Evolutionary conservation across 2,329 filamentous ascomycete species (phyloP).

Genomic region (Penicillium palitans): DNA sequence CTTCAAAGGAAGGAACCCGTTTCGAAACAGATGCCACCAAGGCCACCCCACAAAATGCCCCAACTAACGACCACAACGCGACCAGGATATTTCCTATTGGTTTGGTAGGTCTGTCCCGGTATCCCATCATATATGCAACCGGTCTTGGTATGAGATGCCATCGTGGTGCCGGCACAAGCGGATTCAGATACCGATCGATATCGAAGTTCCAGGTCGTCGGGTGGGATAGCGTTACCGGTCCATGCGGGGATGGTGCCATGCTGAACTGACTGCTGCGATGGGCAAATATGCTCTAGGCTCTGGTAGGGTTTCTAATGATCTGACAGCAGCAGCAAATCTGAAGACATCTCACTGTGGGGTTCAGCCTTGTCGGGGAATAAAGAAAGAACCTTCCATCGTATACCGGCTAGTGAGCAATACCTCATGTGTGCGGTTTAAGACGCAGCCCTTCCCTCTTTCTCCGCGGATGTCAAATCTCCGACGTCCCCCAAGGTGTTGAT

Average conservation of each 20-base stretch:
- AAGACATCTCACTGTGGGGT: not conserved
- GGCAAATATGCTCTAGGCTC: not conserved
- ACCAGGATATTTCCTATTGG: constrained; percentile 59
- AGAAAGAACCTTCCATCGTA: not conserved
- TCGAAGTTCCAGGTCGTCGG: constrained; percentile 59
- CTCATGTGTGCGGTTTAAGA: constrained; percentile 1
- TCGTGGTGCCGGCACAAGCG: constrained; percentile 64
- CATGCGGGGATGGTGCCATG: constrained; percentile 12
- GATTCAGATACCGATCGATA: constrained; percentile 75
- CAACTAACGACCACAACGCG: constrained; percentile 64
- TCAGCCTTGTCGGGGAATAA: constrained; percentile 8
- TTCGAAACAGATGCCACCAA: constrained; percentile 60
- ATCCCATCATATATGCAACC: constrained; percentile 68
- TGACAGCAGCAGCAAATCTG: not conserved
- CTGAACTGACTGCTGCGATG: not conserved
- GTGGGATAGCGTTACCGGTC: constrained; percentile 19
- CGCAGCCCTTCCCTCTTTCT: constrained; percentile 13
- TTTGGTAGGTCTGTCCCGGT: constrained; percentile 48
- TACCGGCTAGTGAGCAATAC: too few relatives aligned
- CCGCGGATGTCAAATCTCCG: constrained; percentile 13
- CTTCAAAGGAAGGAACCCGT: constrained; percentile 56
- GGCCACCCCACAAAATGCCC: constrained; percentile 62
- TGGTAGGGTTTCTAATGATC: not conserved
- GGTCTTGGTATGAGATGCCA: constrained; percentile 64
- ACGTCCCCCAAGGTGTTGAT: not conserved